These are phyloP conservation scores for Phytopythium sindhum DNA, from an alignment of 352 stramenopile species.

Conservation along the genomic window DNA sequence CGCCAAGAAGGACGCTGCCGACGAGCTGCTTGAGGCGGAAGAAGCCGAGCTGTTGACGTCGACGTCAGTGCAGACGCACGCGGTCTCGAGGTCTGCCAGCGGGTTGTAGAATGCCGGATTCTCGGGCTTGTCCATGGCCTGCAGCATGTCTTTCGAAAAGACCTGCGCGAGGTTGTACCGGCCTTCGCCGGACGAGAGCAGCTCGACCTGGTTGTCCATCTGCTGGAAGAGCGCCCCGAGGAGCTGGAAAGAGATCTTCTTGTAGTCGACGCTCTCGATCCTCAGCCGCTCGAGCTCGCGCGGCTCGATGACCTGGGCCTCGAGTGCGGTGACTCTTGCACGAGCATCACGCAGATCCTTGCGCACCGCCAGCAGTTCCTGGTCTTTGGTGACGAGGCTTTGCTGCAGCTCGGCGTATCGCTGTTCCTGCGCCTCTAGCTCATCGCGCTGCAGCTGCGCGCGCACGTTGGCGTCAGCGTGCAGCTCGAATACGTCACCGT, in stretches of 20 bases:
- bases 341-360: conserved; percentile 38
- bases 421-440: conserved; percentile 28
- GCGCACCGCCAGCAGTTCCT: conserved; percentile 50
- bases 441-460: conserved; percentile 37
- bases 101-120: conserved; percentile 63
- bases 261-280: conserved; percentile 58
- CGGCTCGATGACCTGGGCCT: conserved; percentile 49
- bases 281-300: conserved; percentile 54
- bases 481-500: conserved; percentile 58
- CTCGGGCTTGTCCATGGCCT: conserved; percentile 62
- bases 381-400: conserved; percentile 37
- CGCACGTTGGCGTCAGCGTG: conserved; percentile 29
- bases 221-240: conserved; percentile 34
- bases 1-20: conserved; percentile 18
- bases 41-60: conserved; percentile 1
- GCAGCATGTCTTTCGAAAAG: conserved; percentile 60
- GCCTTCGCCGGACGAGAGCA: conserved; percentile 56
- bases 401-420: conserved; percentile 29
- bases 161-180: conserved; percentile 58
- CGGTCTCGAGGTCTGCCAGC: conserved; percentile 39
- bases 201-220: conserved; percentile 59
- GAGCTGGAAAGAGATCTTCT: conserved; percentile 70
- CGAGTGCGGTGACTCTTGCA: conserved; percentile 26
- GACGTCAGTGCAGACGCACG: neutral
- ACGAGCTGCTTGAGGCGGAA: conserved; percentile 5